Percentiles rank a stretch among this genome's conserved stretches.
These are phyloP conservation scores for Ascochyta lentis DNA, from an alignment of 2,329 filamentous ascomycete species.

Conservation along the genomic window DNA sequence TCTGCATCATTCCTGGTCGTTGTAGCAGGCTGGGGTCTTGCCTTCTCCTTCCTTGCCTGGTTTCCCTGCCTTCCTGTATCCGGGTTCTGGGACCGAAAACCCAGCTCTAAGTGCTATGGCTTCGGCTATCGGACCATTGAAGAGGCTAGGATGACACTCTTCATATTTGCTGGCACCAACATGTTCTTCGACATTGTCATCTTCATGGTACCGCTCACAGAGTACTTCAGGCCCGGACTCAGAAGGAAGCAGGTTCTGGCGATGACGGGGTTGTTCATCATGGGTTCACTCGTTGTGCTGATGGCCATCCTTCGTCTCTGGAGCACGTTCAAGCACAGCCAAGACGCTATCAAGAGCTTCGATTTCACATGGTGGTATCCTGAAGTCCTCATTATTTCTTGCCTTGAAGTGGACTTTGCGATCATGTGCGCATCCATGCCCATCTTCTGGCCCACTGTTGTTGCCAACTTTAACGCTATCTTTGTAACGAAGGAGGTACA, in stretches of 20 bases:
- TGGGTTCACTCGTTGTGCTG: slow-evolving; percentile 38
- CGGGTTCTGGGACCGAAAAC: slow-evolving; percentile 31
- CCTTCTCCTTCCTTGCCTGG: slow-evolving; percentile 39
- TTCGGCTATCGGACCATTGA: slow-evolving; percentile 18
- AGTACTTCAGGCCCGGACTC: slow-evolving; percentile 27
- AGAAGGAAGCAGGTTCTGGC: slow-evolving; percentile 28
- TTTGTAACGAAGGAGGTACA: slow-evolving; percentile 46
- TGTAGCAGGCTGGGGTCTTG: slow-evolving; percentile 35
- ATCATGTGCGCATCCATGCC: slow-evolving; percentile 48
- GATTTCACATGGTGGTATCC: slow-evolving; percentile 46
- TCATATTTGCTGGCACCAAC: slow-evolving; percentile 30
- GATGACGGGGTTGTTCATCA: slow-evolving; percentile 29
- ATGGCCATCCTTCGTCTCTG: slow-evolving; percentile 41
- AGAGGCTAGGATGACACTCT: slow-evolving; percentile 18
- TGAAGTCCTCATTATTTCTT: slow-evolving; percentile 38
- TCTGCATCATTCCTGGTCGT: slow-evolving; percentile 21
- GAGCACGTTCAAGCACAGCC: slow-evolving; percentile 30
- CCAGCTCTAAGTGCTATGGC: slow-evolving; percentile 27
- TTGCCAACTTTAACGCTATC: slow-evolving; percentile 38
- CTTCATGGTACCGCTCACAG: slow-evolving; percentile 29
- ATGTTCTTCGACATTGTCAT: slow-evolving; percentile 38
- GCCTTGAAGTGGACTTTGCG: slow-evolving; percentile 45
- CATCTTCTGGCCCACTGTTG: slow-evolving; percentile 46
- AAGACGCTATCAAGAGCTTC: slow-evolving; percentile 17
- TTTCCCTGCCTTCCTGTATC: slow-evolving; percentile 37